phyloP scores from a whole-genome alignment of 1,284 basidiomycete species.

The Malassezia brasiliensis region DNA sequence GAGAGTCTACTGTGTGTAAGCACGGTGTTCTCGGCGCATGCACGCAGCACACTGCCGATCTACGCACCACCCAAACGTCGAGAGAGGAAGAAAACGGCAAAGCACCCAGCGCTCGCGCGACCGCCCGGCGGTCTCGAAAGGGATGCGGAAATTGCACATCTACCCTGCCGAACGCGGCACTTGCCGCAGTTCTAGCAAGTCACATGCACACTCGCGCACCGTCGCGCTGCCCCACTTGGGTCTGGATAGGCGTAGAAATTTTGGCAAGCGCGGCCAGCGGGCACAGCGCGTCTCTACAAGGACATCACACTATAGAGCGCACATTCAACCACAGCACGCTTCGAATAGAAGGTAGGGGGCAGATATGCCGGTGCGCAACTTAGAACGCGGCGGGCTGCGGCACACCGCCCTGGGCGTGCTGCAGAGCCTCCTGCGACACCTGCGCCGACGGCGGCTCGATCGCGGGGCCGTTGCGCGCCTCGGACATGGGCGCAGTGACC shows the following conservation, averaged over 20 bases:
- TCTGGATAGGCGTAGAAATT: slow-evolving; percentile 6
- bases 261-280: slow-evolving; percentile 1
- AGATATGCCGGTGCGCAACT: slow-evolving; percentile 6
- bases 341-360: no score
- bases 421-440: slow-evolving; percentile 1
- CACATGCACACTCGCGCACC: slow-evolving; percentile 10
- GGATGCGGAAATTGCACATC: not conserved
- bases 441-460: slow-evolving; percentile 16
- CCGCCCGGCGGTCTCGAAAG: not conserved
- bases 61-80: slow-evolving; percentile 1
- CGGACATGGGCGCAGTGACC: slow-evolving; percentile 48
- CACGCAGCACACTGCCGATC: not conserved
- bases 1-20: not conserved
- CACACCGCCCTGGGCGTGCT: slow-evolving; percentile 9
- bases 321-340: not conserved
- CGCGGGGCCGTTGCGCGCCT: slow-evolving; percentile 37
- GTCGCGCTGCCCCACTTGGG: no score
- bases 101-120: not conserved
- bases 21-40: not conserved
- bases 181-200: slow-evolving; percentile 9
- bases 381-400: slow-evolving; percentile 31
- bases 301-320: slow-evolving; percentile 13
- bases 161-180: not conserved
- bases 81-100: slow-evolving; percentile 4
- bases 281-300: slow-evolving; percentile 7